Conservation (phyloP, 1,284 basidiomycete genomes). For the Rugosomyces carneus region DNA sequence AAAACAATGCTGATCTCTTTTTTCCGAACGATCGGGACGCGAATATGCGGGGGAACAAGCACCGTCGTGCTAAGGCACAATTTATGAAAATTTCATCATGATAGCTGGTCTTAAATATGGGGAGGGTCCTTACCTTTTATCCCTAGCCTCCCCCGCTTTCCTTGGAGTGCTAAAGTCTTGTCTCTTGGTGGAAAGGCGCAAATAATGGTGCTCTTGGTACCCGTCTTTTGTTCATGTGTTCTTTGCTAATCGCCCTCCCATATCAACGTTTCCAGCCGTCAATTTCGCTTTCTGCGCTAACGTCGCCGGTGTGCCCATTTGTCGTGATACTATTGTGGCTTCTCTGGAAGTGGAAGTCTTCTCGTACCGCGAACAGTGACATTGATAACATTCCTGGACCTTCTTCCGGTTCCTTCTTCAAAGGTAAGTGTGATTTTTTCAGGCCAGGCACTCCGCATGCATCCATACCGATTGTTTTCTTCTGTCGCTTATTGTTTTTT, state of each 20-base stretch:
- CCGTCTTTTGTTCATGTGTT: background rate
- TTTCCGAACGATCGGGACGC: background rate
- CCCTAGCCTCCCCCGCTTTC: too few relatives aligned
- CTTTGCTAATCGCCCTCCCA: too few relatives aligned
- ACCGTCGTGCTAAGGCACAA: too few relatives aligned
- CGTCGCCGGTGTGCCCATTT: background rate
- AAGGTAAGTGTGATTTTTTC: conserved; percentile 14
- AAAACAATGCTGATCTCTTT: conserved; percentile 4
- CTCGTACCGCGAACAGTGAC: conserved; percentile 15
- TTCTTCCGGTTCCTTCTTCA: conserved; percentile 17
- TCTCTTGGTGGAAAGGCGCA: too few relatives aligned
- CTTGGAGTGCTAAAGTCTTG: too few relatives aligned
- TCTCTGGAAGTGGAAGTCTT: conserved; percentile 11
- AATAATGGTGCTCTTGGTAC: background rate
- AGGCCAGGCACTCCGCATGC: too few relatives aligned
- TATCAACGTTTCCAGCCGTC: background rate
- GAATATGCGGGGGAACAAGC: too few relatives aligned
- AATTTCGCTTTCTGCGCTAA: background rate
- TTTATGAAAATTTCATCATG: too few relatives aligned
- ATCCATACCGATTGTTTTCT: too few relatives aligned
- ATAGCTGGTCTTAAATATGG: too few relatives aligned
- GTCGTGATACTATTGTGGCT: conserved; percentile 8
- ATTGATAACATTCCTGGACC: conserved; percentile 24
- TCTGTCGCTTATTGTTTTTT: too few relatives aligned
- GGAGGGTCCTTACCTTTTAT: too few relatives aligned